These are phyloP conservation scores for Colletotrichum sp. DNA, from an alignment of 2,329 filamentous ascomycete species.

Conservation along the genomic window DNA sequence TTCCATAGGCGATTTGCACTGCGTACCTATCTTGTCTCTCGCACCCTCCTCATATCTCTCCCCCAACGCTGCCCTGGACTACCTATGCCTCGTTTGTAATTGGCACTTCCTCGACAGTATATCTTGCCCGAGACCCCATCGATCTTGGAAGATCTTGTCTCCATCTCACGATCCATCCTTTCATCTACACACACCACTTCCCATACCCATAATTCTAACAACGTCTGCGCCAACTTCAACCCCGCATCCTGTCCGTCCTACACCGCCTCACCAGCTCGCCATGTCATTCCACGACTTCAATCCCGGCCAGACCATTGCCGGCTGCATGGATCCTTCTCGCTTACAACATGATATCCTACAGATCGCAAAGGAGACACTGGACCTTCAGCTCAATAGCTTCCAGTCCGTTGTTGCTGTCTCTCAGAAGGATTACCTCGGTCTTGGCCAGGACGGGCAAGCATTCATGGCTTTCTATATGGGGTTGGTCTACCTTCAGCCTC, in stretches of 20 bases:
- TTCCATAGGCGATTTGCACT: background rate
- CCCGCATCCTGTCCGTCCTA: background rate
- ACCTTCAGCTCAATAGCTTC: conserved; percentile 13
- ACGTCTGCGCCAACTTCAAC: background rate
- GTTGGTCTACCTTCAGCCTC: background rate
- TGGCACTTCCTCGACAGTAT: background rate
- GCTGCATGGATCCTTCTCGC: conserved; percentile 1
- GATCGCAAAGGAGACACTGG: conserved; percentile 1
- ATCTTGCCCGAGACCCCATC: background rate
- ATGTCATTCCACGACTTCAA: conserved; percentile 6
- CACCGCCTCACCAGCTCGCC: background rate
- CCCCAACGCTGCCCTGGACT: background rate
- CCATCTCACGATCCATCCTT: background rate
- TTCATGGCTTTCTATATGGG: conserved; percentile 16
- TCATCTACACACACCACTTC: background rate
- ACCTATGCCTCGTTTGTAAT: background rate
- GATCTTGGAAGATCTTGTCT: background rate
- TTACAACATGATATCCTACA: background rate
- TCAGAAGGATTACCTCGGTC: background rate
- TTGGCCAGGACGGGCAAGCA: conserved; percentile 9
- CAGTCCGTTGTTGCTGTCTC: conserved; percentile 15
- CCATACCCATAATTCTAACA: background rate
- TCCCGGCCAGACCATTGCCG: conserved; percentile 9
- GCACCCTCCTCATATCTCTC: background rate
- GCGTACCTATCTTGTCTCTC: conserved; percentile 9